Evolutionary conservation across 805 yeast species (phyloP).

Genomic region (Candida ipomoeae): DNA sequence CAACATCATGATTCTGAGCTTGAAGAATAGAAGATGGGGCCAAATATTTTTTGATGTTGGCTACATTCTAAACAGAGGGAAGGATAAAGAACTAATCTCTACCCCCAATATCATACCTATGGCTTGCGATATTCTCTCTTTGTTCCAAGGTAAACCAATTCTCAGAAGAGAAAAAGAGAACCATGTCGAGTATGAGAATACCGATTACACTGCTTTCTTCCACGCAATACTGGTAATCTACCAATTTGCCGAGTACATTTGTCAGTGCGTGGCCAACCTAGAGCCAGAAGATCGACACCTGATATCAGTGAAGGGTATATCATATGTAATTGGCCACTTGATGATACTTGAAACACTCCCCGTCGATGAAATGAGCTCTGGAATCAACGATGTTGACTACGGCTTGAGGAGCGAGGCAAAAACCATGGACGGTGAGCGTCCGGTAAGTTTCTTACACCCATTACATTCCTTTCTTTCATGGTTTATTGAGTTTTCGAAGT

Average conservation of each 20-base stretch:
- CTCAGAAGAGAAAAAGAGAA: constrained; percentile 67
- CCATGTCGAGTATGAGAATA: constrained; percentile 89
- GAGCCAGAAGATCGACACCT: constrained; percentile 8
- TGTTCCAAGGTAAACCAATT: constrained; percentile 77
- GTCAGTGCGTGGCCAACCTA: constrained; percentile 39
- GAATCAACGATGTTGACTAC: constrained; percentile 11
- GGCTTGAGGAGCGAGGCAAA: constrained; percentile 13
- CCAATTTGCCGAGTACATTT: constrained; percentile 54
- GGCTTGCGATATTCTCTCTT: constrained; percentile 58
- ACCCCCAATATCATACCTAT: constrained; percentile 48
- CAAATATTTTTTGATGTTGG: constrained; percentile 78
- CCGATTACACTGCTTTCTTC: constrained; percentile 71
- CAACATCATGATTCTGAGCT: constrained; percentile 22
- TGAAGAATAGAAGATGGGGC: constrained; percentile 71
- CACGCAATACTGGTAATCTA: constrained; percentile 65
- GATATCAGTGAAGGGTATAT: constrained; percentile 26
- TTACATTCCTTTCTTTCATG: constrained; percentile 69
- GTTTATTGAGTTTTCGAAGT: constrained; percentile 54
- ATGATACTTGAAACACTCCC: constrained; percentile 23
- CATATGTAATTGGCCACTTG: constrained; percentile 27
- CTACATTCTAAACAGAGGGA: constrained; percentile 68
- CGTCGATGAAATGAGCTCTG: not conserved
- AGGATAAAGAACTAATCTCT: constrained; percentile 46
- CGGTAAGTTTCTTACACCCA: constrained; percentile 75
- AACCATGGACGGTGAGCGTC: constrained; percentile 26